These are phyloP conservation scores for Galeopsis tetrahit DNA, from an alignment of 257 asterid genomes.

Conservation along the genomic window DNA sequence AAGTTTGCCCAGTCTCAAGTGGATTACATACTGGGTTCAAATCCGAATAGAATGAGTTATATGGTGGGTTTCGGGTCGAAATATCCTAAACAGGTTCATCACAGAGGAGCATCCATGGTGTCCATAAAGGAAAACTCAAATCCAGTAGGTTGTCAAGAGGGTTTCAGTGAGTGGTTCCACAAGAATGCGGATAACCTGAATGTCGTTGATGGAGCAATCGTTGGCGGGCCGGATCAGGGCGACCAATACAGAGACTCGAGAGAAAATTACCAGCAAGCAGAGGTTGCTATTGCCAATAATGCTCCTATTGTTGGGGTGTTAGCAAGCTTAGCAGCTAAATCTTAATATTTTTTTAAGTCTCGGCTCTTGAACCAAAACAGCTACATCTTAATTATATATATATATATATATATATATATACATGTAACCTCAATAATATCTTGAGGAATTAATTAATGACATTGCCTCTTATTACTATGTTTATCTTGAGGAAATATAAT, in stretches of 20 bases:
- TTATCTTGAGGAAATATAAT: too few relatives aligned
- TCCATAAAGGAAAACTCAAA: constrained; percentile 38
- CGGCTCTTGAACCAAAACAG: too few relatives aligned
- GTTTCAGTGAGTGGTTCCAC: constrained; percentile 47
- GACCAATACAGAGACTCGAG: constrained; percentile 49
- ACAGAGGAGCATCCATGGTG: constrained; percentile 69
- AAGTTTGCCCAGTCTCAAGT: constrained; percentile 51
- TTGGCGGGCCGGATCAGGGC: constrained; percentile 62
- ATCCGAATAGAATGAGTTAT: constrained; percentile 58
- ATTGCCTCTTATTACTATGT: too few relatives aligned
- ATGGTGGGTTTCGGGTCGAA: constrained; percentile 74
- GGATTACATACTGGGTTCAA: constrained; percentile 62
- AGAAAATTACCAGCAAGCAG: constrained; percentile 51
- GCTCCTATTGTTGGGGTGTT: constrained; percentile 70
- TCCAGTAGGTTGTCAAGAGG: constrained; percentile 51
- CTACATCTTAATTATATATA: too few relatives aligned
- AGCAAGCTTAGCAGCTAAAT: constrained; percentile 45
- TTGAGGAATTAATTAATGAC: too few relatives aligned
- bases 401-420: too few relatives aligned
- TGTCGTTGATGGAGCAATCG: constrained; percentile 60
- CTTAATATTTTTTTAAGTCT: too few relatives aligned
- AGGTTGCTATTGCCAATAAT: constrained; percentile 54
- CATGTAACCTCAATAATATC: too few relatives aligned
- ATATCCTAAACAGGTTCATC: constrained; percentile 60
- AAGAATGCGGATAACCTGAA: constrained; percentile 58